Conservation (phyloP, 208 protist species). For the Crithidia brevicula region DNA sequence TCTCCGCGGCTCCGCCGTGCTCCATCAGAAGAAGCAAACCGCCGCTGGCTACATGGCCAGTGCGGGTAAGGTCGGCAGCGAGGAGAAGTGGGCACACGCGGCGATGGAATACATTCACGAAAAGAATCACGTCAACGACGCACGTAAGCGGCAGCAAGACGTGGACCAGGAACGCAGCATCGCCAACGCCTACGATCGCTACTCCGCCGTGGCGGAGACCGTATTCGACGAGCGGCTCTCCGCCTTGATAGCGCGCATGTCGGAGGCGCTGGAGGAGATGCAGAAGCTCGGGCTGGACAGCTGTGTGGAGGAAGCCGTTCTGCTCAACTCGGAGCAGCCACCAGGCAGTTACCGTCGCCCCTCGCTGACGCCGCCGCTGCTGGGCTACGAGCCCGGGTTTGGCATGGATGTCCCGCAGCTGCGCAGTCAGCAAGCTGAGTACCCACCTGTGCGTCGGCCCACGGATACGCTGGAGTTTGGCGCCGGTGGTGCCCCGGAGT, state of each 20-base stretch:
- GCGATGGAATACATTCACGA: conserved; percentile 92
- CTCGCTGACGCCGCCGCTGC: conserved; percentile 74
- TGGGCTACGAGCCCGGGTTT: conserved; percentile 86
- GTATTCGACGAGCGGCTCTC: conserved; percentile 59
- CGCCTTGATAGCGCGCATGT: conserved; percentile 58
- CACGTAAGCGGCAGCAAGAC: conserved; percentile 78
- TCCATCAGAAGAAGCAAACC: conserved; percentile 77
- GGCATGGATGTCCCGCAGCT: conserved; percentile 89
- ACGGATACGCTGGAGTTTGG: conserved; percentile 60
- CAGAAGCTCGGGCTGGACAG: conserved; percentile 48
- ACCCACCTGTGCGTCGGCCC: conserved; percentile 61
- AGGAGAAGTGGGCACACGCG: conserved; percentile 90
- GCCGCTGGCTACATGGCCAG: conserved; percentile 70
- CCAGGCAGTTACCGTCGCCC: conserved; percentile 72
- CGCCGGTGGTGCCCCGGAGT: conserved; percentile 25
- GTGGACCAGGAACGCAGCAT: conserved; percentile 71
- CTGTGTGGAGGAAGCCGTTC: conserved; percentile 66
- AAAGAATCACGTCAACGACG: conserved; percentile 82
- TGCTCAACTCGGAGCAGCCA: conserved; percentile 80
- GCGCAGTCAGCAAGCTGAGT: conserved; percentile 70
- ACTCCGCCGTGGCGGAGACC: conserved; percentile 50
- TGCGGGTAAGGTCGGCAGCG: conserved; percentile 74
- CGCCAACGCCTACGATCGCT: conserved; percentile 77
- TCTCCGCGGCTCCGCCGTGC: conserved; percentile 2
- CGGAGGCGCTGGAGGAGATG: conserved; percentile 73